These are phyloP conservation scores for Piper betle DNA, from an alignment of 164 flowering plant genomes.

Conservation along the genomic window DNA sequence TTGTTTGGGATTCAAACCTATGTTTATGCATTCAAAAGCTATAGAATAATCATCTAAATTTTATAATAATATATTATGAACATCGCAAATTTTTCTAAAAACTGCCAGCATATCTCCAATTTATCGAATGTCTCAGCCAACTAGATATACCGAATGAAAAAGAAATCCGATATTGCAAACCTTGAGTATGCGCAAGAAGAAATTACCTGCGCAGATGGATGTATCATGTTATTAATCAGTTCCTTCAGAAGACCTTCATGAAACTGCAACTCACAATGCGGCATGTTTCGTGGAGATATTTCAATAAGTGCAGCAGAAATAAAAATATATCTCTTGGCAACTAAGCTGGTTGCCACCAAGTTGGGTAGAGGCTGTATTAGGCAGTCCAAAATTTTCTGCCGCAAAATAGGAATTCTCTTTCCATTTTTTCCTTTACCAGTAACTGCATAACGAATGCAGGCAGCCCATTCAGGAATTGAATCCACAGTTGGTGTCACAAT, in stretches of 20 bases:
- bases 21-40: too few relatives aligned
- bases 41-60: too few relatives aligned
- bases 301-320: slow-evolving; percentile 83
- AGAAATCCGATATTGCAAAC: too few relatives aligned
- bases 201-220: slow-evolving; percentile 89
- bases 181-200: not conserved
- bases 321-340: slow-evolving; percentile 81
- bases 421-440: slow-evolving; percentile 95
- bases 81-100: too few relatives aligned
- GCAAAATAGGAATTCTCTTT: slow-evolving; percentile 58
- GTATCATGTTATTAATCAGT: slow-evolving; percentile 71
- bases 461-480: slow-evolving; percentile 95
- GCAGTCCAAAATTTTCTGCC: slow-evolving; percentile 67
- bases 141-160: too few relatives aligned
- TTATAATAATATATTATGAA: too few relatives aligned
- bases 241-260: slow-evolving; percentile 59
- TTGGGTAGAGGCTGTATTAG: slow-evolving; percentile 64
- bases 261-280: slow-evolving; percentile 42
- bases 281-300: slow-evolving; percentile 69
- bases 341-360: slow-evolving; percentile 55
- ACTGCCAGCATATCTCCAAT: too few relatives aligned
- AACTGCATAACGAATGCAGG: slow-evolving; percentile 92
- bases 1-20: too few relatives aligned
- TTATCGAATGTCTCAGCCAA: too few relatives aligned
- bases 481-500: slow-evolving; percentile 75